A percentile compares a stretch with the other conserved stretches of the same genome.
Conservation (phyloP, 495 filamentous ascomycete species). For the Pyrenula aspistea region DNA sequence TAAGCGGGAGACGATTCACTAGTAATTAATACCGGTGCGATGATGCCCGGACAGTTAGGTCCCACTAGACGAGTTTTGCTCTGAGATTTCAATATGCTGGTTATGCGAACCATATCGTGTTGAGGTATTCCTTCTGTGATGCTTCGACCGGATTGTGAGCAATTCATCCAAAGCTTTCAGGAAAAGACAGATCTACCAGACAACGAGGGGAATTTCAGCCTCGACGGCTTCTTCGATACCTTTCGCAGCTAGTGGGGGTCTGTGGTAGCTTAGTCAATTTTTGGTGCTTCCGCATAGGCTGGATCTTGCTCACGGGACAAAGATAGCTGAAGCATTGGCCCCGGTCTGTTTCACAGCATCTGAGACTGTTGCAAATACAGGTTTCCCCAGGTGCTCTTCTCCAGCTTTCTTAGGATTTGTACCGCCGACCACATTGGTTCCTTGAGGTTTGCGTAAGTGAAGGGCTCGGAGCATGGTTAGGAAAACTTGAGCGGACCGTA, state of each 20-base stretch:
- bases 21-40: slow-evolving; percentile 52
- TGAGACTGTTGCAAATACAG: slow-evolving; percentile 81
- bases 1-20: background rate
- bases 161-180: no score
- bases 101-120: slow-evolving; percentile 99
- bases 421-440: slow-evolving; percentile 93
- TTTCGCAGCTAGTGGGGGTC: slow-evolving; percentile 78
- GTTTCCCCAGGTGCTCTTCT: slow-evolving; percentile 72
- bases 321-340: slow-evolving; percentile 86
- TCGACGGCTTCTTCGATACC: slow-evolving; percentile 95
- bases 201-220: slow-evolving; percentile 84
- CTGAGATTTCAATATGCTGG: slow-evolving; percentile 95
- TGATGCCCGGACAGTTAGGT: slow-evolving; percentile 98
- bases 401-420: slow-evolving; percentile 99
- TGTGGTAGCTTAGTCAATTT: slow-evolving; percentile 16
- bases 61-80: slow-evolving; percentile 92
- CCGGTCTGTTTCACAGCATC: slow-evolving; percentile 89
- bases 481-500: slow-evolving; percentile 54
- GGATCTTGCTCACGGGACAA: slow-evolving; percentile 66
- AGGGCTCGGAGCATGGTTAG: slow-evolving; percentile 4
- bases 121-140: slow-evolving; percentile 98
- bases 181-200: slow-evolving; percentile 48
- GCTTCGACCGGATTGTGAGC: slow-evolving; percentile 29
- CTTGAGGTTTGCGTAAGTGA: slow-evolving; percentile 28
- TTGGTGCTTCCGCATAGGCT: background rate